Evolutionary conservation across 768 basidiomycete species (phyloP).

Genomic region (Hebeloma cylindrosporum): DNA sequence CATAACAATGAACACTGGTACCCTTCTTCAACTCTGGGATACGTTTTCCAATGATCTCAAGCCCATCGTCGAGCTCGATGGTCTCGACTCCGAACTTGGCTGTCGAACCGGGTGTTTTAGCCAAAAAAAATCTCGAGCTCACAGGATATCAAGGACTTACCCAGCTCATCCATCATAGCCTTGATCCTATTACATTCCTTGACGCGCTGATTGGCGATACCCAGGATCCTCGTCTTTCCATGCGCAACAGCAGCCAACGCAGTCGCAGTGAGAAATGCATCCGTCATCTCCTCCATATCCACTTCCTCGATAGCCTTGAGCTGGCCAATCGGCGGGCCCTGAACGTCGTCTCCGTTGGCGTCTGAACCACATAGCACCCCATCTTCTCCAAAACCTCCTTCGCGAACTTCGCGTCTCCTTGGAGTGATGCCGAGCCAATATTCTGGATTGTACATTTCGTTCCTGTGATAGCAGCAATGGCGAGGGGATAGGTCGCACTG

Average conservation of each 20-base stretch:
- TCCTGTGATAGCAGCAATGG: constrained; percentile 97
- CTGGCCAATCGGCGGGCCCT: constrained; percentile 79
- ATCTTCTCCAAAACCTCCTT: constrained; percentile 90
- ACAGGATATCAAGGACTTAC: constrained; percentile 42
- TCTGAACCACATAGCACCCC: constrained; percentile 92
- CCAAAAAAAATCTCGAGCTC: background rate
- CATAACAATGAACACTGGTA: constrained; percentile 92
- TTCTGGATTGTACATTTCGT: constrained; percentile 91
- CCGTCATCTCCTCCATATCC: constrained; percentile 99
- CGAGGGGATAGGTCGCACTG: constrained; percentile 94
- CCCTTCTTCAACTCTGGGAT: constrained; percentile 61
- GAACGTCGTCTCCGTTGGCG: constrained; percentile 83
- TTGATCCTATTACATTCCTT: constrained; percentile 97
- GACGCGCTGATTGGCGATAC: constrained; percentile 97
- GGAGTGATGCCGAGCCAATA: constrained; percentile 87
- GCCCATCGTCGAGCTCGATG: constrained; percentile 88
- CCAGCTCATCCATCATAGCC: constrained; percentile 95
- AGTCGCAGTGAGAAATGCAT: constrained; percentile 95
- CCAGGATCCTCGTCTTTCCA: constrained; percentile 79
- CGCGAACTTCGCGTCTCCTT: constrained; percentile 97
- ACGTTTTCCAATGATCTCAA: constrained; percentile 83
- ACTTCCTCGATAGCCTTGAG: constrained; percentile 83
- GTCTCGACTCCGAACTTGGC: constrained; percentile 95
- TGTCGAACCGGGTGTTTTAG: background rate
- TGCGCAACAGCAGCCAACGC: constrained; percentile 83